A percentile compares a stretch with the other conserved stretches of the same genome.
Evolutionary conservation across 306 rosid species (phyloP).

Genomic region (Pterocarpus macrocarpus): DNA sequence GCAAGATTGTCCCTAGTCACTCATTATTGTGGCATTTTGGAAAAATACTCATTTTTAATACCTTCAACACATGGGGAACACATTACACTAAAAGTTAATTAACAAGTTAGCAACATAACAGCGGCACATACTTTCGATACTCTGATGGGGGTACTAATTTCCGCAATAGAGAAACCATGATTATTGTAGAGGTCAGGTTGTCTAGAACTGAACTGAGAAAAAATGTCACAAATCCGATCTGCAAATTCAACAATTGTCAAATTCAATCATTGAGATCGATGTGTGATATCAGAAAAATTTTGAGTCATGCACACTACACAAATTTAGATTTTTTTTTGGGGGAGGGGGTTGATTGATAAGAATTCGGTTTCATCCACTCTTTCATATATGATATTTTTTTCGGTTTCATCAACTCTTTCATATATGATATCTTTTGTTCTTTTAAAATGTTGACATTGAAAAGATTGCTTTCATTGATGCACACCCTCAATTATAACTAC

Average conservation of each 20-base stretch:
- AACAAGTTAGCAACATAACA: conserved; percentile 12
- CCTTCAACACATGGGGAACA: conserved; percentile 10
- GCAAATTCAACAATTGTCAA: conserved; percentile 52
- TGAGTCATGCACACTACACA: conserved; percentile 3
- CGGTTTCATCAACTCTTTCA: conserved; percentile 4
- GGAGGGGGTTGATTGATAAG: neutral
- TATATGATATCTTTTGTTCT: conserved; percentile 21
- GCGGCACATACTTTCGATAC: conserved; percentile 76
- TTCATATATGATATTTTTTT: conserved; percentile 21
- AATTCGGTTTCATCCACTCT: conserved; percentile 10
- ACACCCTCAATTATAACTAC: neutral
- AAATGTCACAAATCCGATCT: conserved; percentile 91
- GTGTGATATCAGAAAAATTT: neutral
- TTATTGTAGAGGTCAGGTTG: conserved; percentile 94
- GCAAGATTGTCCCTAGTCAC: conserved; percentile 7
- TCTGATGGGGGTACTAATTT: conserved; percentile 94
- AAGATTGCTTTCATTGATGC: neutral
- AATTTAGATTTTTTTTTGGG: neutral
- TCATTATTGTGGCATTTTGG: neutral
- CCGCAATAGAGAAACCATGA: conserved; percentile 93
- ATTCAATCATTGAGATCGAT: conserved; percentile 12
- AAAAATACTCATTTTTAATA: neutral
- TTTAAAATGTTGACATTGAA: conserved; percentile 2
- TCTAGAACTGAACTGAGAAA: conserved; percentile 89
- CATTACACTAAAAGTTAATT: conserved; percentile 24